phyloP scores from a whole-genome alignment of 2,329 filamentous ascomycete species.

The Colletotrichum lentis region DNA sequence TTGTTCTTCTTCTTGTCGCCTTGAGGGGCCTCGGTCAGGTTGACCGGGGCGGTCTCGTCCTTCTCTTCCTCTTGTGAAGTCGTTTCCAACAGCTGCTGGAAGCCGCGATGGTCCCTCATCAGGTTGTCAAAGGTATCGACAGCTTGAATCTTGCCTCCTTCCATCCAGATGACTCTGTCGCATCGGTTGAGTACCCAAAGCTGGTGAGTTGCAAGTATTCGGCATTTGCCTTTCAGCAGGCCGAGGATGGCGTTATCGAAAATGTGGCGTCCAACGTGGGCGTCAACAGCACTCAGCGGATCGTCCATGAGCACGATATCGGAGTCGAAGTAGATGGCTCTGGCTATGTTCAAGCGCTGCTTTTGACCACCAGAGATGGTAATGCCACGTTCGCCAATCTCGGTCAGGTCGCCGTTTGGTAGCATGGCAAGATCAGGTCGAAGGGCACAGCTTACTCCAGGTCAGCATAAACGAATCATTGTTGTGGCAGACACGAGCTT shows the following conservation, averaged over 20 bases:
- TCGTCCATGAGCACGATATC: slow-evolving; percentile 76
- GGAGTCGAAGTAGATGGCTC: slow-evolving; percentile 75
- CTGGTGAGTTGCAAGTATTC: slow-evolving; percentile 93
- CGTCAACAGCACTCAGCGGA: slow-evolving; percentile 73
- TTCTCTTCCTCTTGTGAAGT: slow-evolving; percentile 76
- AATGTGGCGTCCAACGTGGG: slow-evolving; percentile 76
- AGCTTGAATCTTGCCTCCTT: slow-evolving; percentile 82
- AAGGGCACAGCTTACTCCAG: slow-evolving; percentile 72
- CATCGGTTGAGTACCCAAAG: slow-evolving; percentile 90
- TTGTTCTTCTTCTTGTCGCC: slow-evolving; percentile 62
- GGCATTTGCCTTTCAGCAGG: slow-evolving; percentile 85
- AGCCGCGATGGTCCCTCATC: slow-evolving; percentile 79
- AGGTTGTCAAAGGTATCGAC: slow-evolving; percentile 90
- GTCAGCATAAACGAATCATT: slow-evolving; percentile 21
- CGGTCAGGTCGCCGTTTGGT: slow-evolving; percentile 86
- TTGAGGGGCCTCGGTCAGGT: slow-evolving; percentile 52
- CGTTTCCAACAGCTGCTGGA: slow-evolving; percentile 85
- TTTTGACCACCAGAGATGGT: slow-evolving; percentile 96
- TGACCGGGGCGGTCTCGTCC: slow-evolving; percentile 56
- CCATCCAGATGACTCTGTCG: slow-evolving; percentile 93
- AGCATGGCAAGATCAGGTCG: slow-evolving; percentile 89
- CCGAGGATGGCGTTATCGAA: slow-evolving; percentile 96
- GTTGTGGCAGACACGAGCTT: background rate
- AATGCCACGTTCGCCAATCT: slow-evolving; percentile 95
- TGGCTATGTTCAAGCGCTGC: slow-evolving; percentile 91